Base-by-base conservation (phyloP, 2,329 filamentous ascomycete species). In the Hypoxylon sp. region DNA sequence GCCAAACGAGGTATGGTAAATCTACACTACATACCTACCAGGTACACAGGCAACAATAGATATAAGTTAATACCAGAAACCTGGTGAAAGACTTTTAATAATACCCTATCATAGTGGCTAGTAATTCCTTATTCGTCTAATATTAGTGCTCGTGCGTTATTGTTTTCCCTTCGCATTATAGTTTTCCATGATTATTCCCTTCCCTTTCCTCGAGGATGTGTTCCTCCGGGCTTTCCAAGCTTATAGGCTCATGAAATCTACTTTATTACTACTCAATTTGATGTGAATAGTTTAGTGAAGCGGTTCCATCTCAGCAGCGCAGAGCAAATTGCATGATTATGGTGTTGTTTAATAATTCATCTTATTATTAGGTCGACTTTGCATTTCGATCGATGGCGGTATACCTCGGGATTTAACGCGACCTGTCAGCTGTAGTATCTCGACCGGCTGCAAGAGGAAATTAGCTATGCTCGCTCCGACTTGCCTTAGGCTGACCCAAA, bases 401-500 rank as follows among this genome's bases (percentile, higher is more conserved):
- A 16, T 21, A 21, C 51, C 37, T 19, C 34, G 45, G 53, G 51
- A 60, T 68, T 54, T 51, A 4, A 45, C 34, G 39, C 51, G 37
- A 52, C 50, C 60, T 61, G 65, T 58, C 56, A 58, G 52, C 57
- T 43, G 41, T 47, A 54, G 41, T 48, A 61, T 64, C 55, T 63
- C 47, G 29, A 50, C 34, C 57, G 46, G 48, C 57, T 65, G 57
- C 56, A 59, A 23, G 61, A 50, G 55, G 54, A 68, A 68, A 68
- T 68, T 68, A 55, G 43, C 21, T 57, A 47, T 30, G 41, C 51
- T 59, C 39, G 51, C 51, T 52, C 61, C 50, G 39, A 21, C 55
- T 37, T 62, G 54, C 58, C 58, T 27, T 48, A 21, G 25, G 25
- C 25, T 3, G 25, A 27, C 25, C 3, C 3, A 27, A 27, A 27